Percentiles rank a stretch among this genome's conserved stretches.
phyloP scores from a whole-genome alignment of 805 yeast genomes.

The Yamadazyma akitaensis region DNA sequence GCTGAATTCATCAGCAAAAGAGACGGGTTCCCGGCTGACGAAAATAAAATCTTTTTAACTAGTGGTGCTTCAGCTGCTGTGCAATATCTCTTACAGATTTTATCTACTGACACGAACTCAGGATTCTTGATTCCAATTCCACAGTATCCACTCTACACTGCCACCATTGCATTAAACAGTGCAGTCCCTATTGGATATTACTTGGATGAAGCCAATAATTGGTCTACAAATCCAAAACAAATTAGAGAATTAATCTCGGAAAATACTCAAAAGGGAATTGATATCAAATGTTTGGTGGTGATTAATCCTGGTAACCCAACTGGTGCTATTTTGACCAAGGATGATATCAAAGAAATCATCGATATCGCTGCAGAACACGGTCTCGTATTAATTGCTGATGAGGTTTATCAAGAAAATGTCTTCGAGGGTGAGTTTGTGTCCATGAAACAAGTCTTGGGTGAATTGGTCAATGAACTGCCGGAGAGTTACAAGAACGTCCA shows the following conservation, averaged over 20 bases:
- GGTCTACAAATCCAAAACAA: conserved; percentile 78
- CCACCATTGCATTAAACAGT: conserved; percentile 82
- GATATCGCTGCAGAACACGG: conserved; percentile 82
- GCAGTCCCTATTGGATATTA: conserved; percentile 84
- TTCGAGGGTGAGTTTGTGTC: conserved; percentile 81
- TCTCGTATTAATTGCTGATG: conserved; percentile 89
- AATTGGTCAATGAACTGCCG: conserved; percentile 51
- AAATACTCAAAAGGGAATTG: conserved; percentile 50
- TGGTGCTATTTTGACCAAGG: conserved; percentile 71
- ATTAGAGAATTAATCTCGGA: conserved; percentile 53
- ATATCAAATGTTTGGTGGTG: conserved; percentile 78
- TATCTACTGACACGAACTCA: conserved; percentile 63
- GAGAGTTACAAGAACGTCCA: conserved; percentile 70
- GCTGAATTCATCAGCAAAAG: conserved; percentile 76
- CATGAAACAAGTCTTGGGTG: conserved; percentile 72
- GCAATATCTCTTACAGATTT: conserved; percentile 65
- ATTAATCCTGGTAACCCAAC: conserved; percentile 99
- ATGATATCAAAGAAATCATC: conserved; percentile 68
- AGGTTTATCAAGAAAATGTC: conserved; percentile 93
- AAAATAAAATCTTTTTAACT: conserved; percentile 78
- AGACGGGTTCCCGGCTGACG: conserved; percentile 57
- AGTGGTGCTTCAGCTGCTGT: conserved; percentile 96
- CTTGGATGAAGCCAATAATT: conserved; percentile 71
- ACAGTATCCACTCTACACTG: conserved; percentile 95
- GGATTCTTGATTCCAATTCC: conserved; percentile 95